Base-by-base conservation (phyloP, 139 green algal species). In the Auxenochlorella protothecoides region DNA sequence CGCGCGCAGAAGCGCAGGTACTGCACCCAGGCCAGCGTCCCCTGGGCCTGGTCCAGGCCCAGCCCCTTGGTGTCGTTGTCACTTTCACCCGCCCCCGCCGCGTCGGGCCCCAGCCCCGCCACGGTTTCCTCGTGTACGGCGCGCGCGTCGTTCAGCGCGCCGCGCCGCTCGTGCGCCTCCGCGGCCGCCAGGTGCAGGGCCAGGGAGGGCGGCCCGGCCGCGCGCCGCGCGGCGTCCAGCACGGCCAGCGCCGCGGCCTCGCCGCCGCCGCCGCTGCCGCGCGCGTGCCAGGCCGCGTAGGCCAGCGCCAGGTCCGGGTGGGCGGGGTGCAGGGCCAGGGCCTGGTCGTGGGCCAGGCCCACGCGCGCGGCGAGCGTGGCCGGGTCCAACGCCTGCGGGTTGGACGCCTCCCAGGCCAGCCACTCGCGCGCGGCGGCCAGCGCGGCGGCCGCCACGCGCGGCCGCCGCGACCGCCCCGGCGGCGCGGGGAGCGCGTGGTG, bases 1-100 rank as follows among this genome's bases (percentile, higher is more conserved):
- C 92, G 74, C 51, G 86, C 70, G 54, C 85, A 70, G 72, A 92
- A 93, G 59, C 86, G 80, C 85, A 97, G 92, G 81, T 95, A 93
- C 80, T 94, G 88, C 9, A 91, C 75, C 89, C 89, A 96, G 10
- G 80, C 75, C 60, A 95, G 82, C 53, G 87, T 85, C 8, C 78
- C 76, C 72, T 85, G 69, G 66, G 91, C 85, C 2, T 68, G 14
- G 56, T 59, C 70, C 51, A 90, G 73, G 7, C 67, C 68, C 53
- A 75, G 64, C 68, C 27, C 27, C 27, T 44, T 44, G 27, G 27
- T 44, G 27, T 44, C 1, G 27, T 44, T 44, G 27, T 44, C 27
- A 44, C 27, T 44, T 44, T 44, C 27, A 44, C 27, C 54, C n/a
- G 68, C 55, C 6, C 55, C 57, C 8, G 69, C 68, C 44, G 72